phyloP scores from a whole-genome alignment of 768 basidiomycete species.

The Lepiota venenata region DNA sequence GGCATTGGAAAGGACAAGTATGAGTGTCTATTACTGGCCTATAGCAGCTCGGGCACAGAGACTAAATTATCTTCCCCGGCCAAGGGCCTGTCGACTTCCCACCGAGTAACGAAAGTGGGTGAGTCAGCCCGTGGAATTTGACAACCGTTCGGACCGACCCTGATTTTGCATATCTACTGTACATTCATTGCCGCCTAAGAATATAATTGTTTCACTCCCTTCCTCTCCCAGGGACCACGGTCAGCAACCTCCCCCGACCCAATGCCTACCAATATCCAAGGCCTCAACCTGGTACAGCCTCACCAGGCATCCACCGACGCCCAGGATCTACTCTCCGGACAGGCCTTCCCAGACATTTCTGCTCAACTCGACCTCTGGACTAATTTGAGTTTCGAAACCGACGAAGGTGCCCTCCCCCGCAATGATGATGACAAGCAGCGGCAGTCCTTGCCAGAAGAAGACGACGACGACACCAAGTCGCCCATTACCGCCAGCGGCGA shows the following conservation, averaged over 20 bases:
- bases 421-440: slow-evolving; percentile 33
- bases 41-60: neutral
- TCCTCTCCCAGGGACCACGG: slow-evolving; percentile 9
- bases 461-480: slow-evolving; percentile 40
- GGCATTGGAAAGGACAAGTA: too few species aligned
- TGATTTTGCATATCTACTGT: neutral
- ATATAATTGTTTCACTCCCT: slow-evolving; percentile 9
- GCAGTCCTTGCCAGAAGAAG: slow-evolving; percentile 38
- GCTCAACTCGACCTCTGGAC: slow-evolving; percentile 86
- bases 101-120: neutral
- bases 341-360: slow-evolving; percentile 68
- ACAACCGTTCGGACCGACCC: slow-evolving; percentile 3
- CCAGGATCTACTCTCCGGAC: slow-evolving; percentile 60
- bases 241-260: slow-evolving; percentile 8
- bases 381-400: slow-evolving; percentile 73
- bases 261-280: slow-evolving; percentile 70
- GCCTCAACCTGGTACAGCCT: slow-evolving; percentile 74
- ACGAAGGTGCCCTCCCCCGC: slow-evolving; percentile 49
- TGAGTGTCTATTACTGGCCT: neutral
- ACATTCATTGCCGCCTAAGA: neutral
- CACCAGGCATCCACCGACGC: slow-evolving; percentile 37
- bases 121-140: slow-evolving; percentile 7
- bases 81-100: too few species aligned
- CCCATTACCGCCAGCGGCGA: slow-evolving; percentile 26
- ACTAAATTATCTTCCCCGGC: neutral